A percentile compares a stretch with the other conserved stretches of the same genome.
Evolutionary conservation across 371 early-diverging fungal species (phyloP).

Genomic region (Circinella umbellata): DNA sequence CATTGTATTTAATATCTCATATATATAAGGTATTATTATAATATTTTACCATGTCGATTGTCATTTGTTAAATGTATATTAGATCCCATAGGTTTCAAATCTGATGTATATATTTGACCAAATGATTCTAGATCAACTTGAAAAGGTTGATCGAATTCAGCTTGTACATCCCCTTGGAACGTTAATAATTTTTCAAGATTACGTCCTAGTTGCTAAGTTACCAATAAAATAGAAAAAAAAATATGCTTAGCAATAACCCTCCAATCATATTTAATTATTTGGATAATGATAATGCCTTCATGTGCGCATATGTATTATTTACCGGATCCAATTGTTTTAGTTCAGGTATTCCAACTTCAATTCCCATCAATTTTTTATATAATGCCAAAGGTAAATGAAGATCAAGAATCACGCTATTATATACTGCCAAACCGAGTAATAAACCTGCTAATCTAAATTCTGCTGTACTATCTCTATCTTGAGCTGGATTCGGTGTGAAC

Average conservation of each 20-base stretch:
- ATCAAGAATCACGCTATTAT: slow-evolving; percentile 92
- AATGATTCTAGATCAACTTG: slow-evolving; percentile 71
- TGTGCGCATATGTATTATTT: slow-evolving; percentile 16
- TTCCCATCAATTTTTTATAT: slow-evolving; percentile 84
- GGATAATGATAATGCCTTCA: too few species aligned
- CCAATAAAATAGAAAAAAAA: neutral
- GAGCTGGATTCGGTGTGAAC: slow-evolving; percentile 77
- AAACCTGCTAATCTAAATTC: slow-evolving; percentile 83
- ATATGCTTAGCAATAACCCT: neutral
- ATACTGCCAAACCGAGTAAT: slow-evolving; percentile 91
- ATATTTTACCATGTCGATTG: slow-evolving; percentile 52
- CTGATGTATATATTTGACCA: slow-evolving; percentile 63
- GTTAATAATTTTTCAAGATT: slow-evolving; percentile 66
- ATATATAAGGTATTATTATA: neutral
- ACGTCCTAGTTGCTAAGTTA: slow-evolving; percentile 58
- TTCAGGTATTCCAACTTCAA: slow-evolving; percentile 53
- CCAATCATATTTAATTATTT: too few species aligned
- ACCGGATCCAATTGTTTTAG: slow-evolving; percentile 70
- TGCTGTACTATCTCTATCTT: slow-evolving; percentile 65
- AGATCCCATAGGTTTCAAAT: slow-evolving; percentile 68
- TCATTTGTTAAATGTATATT: slow-evolving; percentile 63
- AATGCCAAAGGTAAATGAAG: slow-evolving; percentile 83
- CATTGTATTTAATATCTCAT: too few species aligned
- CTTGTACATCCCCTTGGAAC: slow-evolving; percentile 62
- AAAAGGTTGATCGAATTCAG: slow-evolving; percentile 69